Percentiles rank a stretch among this genome's conserved stretches.
Conservation (phyloP, 2,329 filamentous ascomycete species). For the Botryotinia narcissicola region DNA sequence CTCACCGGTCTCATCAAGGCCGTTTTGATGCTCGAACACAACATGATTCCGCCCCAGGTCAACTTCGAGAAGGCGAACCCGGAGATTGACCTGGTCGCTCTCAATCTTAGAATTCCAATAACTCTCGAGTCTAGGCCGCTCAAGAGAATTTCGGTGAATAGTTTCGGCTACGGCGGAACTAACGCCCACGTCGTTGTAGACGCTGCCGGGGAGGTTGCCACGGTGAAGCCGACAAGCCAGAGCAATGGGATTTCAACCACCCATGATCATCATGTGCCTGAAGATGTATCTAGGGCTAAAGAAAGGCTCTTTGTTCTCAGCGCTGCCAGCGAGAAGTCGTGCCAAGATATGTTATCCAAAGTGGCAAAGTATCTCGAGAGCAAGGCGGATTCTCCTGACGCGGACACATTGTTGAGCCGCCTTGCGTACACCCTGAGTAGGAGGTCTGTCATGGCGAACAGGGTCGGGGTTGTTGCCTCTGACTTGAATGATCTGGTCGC, state of each 20-base stretch:
- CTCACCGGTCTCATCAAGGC: constrained; percentile 41
- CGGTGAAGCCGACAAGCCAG: too few species aligned
- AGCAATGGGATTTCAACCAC: too few species aligned
- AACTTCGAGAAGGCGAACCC: constrained; percentile 42
- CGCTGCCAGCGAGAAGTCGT: background rate
- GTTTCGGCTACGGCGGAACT: constrained; percentile 32
- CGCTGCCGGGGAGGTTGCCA: background rate
- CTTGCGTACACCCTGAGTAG: background rate
- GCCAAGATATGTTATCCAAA: too few species aligned
- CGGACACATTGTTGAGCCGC: background rate
- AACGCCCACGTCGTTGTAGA: constrained; percentile 38
- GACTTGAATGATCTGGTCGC: background rate
- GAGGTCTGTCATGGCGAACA: background rate
- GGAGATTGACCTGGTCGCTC: constrained; percentile 15
- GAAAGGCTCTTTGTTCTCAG: background rate
- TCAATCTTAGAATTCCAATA: background rate
- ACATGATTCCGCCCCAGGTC: constrained; percentile 40
- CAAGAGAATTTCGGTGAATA: constrained; percentile 45
- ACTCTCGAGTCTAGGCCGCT: constrained; percentile 33
- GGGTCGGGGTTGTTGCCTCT: background rate
- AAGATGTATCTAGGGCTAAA: too few species aligned
- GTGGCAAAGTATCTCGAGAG: background rate
- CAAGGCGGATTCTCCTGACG: background rate
- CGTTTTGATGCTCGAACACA: constrained; percentile 42
- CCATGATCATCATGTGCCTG: too few species aligned